These are phyloP conservation scores for Salix dunnii DNA, from an alignment of 345 rosid genomes.

Conservation along the genomic window DNA sequence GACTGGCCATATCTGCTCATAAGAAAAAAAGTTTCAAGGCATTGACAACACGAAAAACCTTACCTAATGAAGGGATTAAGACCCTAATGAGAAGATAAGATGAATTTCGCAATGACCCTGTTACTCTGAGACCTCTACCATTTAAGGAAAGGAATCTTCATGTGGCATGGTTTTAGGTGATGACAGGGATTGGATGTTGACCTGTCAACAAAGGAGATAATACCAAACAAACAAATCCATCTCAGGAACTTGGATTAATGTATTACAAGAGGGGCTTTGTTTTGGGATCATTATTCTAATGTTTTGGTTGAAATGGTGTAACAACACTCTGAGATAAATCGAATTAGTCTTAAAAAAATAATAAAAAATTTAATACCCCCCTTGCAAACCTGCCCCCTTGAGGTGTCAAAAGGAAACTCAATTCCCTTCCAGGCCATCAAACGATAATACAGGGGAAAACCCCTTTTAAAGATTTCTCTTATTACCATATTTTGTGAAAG, in stretches of 20 bases:
- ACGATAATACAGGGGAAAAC: background rate
- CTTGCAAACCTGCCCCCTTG: background rate
- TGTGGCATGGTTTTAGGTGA: slow-evolving; percentile 91
- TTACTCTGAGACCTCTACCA: slow-evolving; percentile 21
- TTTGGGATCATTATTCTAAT: slow-evolving; percentile 38
- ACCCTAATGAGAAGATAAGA: slow-evolving; percentile 11
- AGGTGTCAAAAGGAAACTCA: slow-evolving; percentile 24
- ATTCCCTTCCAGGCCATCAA: background rate
- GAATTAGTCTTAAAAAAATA: background rate
- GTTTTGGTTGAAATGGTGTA: slow-evolving; percentile 33
- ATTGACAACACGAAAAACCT: slow-evolving; percentile 12
- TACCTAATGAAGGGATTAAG: slow-evolving; percentile 18
- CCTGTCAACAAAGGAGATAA: slow-evolving; percentile 91
- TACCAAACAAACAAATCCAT: slow-evolving; percentile 80
- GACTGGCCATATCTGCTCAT: background rate
- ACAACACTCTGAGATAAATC: slow-evolving; percentile 2
- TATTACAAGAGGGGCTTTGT: slow-evolving; percentile 45
- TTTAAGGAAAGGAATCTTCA: slow-evolving; percentile 67
- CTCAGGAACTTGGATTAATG: slow-evolving; percentile 32
- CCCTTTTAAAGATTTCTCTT: slow-evolving; percentile 3
- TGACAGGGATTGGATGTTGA: slow-evolving; percentile 91
- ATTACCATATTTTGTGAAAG: slow-evolving; percentile 11
- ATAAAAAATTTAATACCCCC: background rate
- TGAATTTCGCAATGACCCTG: slow-evolving; percentile 5
- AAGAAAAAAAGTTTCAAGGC: slow-evolving; percentile 2